A percentile compares a stretch with the other conserved stretches of the same genome.
These are phyloP conservation scores for Albizia julibrissin DNA, from an alignment of 306 rosid genomes.

Conservation along the genomic window DNA sequence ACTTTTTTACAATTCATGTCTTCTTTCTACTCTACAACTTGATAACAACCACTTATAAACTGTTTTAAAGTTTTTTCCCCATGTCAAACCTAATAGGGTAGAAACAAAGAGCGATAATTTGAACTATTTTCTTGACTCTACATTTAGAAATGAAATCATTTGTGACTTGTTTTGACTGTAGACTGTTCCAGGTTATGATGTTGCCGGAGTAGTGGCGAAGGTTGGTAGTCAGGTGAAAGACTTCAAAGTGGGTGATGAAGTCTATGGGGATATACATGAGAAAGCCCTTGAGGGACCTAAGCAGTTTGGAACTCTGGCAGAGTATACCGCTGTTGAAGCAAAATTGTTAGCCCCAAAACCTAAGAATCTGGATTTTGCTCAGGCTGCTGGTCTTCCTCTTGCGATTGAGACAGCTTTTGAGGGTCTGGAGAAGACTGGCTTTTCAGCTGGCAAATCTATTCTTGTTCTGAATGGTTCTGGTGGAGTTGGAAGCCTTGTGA, in stretches of 20 bases:
- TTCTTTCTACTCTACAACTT: neutral
- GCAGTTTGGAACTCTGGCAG: conserved; percentile 87
- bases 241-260: conserved; percentile 70
- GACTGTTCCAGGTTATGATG: conserved; percentile 96
- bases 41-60: neutral
- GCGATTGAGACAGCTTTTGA: conserved; percentile 92
- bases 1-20: neutral
- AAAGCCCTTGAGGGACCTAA: conserved; percentile 84
- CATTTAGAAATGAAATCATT: conserved; percentile 40
- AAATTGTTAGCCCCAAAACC: conserved; percentile 79
- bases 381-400: conserved; percentile 85
- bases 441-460: conserved; percentile 84
- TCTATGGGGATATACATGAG: conserved; percentile 85
- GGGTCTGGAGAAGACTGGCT: conserved; percentile 80
- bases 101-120: neutral
- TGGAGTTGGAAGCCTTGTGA: conserved; percentile 92
- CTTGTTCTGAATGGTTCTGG: conserved; percentile 92
- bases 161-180: conserved; percentile 31
- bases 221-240: conserved; percentile 57
- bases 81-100: neutral
- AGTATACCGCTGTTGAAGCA: conserved; percentile 92
- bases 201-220: conserved; percentile 64
- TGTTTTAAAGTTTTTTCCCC: neutral
- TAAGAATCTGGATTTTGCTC: conserved; percentile 70
- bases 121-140: neutral